Conservation (phyloP, 2,329 filamentous ascomycete genomes). For the Alternaria viburni region DNA sequence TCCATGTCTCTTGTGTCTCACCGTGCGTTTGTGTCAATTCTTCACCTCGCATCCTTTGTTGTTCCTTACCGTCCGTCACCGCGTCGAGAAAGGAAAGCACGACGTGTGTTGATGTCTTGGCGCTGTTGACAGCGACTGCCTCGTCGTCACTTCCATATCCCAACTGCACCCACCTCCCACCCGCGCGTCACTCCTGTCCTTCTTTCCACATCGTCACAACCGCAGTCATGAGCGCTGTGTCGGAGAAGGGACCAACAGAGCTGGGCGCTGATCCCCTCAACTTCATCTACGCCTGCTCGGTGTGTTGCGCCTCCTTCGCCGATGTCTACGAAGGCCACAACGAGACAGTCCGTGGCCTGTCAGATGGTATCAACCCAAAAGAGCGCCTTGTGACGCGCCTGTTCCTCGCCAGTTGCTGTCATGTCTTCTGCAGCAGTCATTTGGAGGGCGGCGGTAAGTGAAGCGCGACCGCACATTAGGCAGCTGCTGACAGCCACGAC, state of each 20-base stretch:
- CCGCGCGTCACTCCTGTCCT: background rate
- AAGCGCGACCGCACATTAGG: background rate
- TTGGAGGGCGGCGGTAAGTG: constrained; percentile 56
- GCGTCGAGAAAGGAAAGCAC: constrained; percentile 8
- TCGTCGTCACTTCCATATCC: background rate
- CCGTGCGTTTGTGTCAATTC: background rate
- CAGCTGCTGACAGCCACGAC: background rate
- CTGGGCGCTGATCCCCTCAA: constrained; percentile 48
- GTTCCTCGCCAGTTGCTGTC: constrained; percentile 57
- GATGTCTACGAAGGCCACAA: constrained; percentile 53
- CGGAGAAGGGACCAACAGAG: constrained; percentile 14
- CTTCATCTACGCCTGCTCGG: constrained; percentile 57
- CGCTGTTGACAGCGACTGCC: constrained; percentile 23
- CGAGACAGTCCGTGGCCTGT: constrained; percentile 47
- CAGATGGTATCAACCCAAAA: constrained; percentile 44
- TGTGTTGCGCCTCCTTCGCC: constrained; percentile 55
- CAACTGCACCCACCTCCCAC: constrained; percentile 2
- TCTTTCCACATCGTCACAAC: background rate
- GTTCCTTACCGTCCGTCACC: background rate
- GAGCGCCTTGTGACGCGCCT: constrained; percentile 52
- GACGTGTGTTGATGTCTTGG: constrained; percentile 21
- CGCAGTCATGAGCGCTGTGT: constrained; percentile 17
- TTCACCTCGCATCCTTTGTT: background rate
- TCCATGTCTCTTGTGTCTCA: background rate
- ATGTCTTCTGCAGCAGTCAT: constrained; percentile 58